phyloP scores from a whole-genome alignment of 495 filamentous ascomycete species.

The Echria macrotheca region DNA sequence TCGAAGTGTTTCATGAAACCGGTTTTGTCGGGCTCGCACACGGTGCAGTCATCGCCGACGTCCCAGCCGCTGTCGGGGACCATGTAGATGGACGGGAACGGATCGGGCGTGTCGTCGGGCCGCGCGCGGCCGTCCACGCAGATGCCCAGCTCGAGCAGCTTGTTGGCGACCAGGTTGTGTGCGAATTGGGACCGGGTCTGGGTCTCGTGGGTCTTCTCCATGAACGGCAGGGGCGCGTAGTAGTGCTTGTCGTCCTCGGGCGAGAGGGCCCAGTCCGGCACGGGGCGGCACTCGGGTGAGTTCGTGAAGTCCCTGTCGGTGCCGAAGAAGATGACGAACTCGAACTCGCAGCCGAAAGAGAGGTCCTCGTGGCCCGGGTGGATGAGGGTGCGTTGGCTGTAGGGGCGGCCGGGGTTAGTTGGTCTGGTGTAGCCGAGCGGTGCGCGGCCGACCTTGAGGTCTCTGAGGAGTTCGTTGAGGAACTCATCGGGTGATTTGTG shows the following conservation, averaged over 20 bases:
- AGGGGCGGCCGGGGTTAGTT: no score
- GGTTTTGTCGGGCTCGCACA: not conserved
- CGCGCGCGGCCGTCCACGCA: not conserved
- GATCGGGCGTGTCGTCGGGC: not conserved
- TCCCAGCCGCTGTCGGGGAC: not conserved
- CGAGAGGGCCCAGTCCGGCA: not conserved
- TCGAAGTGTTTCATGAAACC: not conserved
- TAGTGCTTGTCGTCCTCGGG: not conserved
- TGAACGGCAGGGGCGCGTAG: no score
- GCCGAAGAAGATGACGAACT: slow-evolving; percentile 16
- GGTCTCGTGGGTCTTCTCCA: no score
- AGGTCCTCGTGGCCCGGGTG: not conserved
- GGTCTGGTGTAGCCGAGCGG: no score
- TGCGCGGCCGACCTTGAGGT: no score
- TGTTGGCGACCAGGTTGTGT: not conserved
- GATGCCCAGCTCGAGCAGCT: not conserved
- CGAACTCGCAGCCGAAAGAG: slow-evolving; percentile 23
- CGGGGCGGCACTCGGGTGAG: no score
- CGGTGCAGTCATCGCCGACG: not conserved
- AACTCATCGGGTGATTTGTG: no score
- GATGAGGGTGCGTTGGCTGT: no score
- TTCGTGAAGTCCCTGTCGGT: not conserved
- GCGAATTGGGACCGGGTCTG: no score
- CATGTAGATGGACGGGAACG: not conserved
- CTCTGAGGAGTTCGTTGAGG: no score